Conservation (phyloP, 2,329 filamentous ascomycete genomes). For the Hypoxylon sp. region DNA sequence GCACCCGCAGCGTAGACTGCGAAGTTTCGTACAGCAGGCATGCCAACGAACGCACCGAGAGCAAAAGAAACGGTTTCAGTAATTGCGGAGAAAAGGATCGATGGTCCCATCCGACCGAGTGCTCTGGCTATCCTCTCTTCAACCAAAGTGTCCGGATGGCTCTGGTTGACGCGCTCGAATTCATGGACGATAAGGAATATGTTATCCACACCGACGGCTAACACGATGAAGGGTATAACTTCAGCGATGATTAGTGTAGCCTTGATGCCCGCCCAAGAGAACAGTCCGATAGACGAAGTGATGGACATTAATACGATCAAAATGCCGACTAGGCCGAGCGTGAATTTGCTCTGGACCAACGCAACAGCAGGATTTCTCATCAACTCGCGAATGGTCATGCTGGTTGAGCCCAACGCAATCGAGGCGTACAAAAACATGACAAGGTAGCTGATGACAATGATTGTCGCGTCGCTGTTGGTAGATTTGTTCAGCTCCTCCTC, state of each 20-base stretch:
- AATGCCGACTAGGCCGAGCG: slow-evolving; percentile 92
- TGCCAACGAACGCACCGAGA: slow-evolving; percentile 90
- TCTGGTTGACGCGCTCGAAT: slow-evolving; percentile 93
- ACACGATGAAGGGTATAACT: slow-evolving; percentile 95
- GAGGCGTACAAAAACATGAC: slow-evolving; percentile 99
- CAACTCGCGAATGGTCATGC: slow-evolving; percentile 78
- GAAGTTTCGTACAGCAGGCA: slow-evolving; percentile 98
- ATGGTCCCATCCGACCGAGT: slow-evolving; percentile 95
- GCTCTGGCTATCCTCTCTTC: slow-evolving; percentile 86
- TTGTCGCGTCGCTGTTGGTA: slow-evolving; percentile 97
- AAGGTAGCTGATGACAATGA: slow-evolving; percentile 94
- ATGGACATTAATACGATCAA: slow-evolving; percentile 98
- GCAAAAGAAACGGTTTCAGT: slow-evolving; percentile 95
- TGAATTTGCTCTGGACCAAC: slow-evolving; percentile 95
- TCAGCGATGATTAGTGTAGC: slow-evolving; percentile 98
- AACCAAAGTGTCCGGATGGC: slow-evolving; percentile 86
- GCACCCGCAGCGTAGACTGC: slow-evolving; percentile 95
- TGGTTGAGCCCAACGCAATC: slow-evolving; percentile 87
- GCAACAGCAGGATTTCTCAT: slow-evolving; percentile 83
- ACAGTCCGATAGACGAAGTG: slow-evolving; percentile 90
- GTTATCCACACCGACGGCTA: slow-evolving; percentile 97
- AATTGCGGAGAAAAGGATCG: slow-evolving; percentile 91
- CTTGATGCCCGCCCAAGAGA: slow-evolving; percentile 90
- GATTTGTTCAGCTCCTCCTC: slow-evolving; percentile 98
- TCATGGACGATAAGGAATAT: slow-evolving; percentile 99